phyloP scores from a whole-genome alignment of 441 rosid genomes.

The Gossypium trilobum region DNA sequence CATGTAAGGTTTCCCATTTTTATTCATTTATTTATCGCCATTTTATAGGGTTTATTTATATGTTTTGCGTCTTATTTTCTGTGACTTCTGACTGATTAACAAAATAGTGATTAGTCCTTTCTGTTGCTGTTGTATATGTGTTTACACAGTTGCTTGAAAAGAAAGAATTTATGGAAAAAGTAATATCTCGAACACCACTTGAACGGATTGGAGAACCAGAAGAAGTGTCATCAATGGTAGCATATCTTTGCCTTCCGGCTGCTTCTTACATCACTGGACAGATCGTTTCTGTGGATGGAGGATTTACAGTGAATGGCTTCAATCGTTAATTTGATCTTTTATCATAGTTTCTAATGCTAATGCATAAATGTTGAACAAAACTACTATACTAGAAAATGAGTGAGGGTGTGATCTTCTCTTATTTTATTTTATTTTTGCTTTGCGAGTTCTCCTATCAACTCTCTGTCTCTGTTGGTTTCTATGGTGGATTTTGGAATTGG shows the following conservation, averaged over 20 bases:
- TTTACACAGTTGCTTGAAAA: slow-evolving; percentile 54
- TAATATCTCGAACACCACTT: slow-evolving; percentile 60
- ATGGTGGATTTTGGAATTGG: not conserved
- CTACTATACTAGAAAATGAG: not conserved
- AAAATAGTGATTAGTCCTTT: not conserved
- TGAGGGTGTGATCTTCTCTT: too few relatives aligned
- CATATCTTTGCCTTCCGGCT: slow-evolving; percentile 70
- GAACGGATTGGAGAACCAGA: slow-evolving; percentile 63
- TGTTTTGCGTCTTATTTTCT: not conserved
- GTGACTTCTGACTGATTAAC: not conserved
- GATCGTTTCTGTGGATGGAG: slow-evolving; percentile 70
- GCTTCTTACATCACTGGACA: slow-evolving; percentile 82
- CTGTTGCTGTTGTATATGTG: not conserved
- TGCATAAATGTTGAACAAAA: not conserved
- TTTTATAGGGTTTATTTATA: not conserved
- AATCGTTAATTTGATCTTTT: not conserved
- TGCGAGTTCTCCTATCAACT: too few relatives aligned
- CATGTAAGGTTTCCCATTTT: slow-evolving; percentile 31
- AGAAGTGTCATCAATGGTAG: slow-evolving; percentile 71
- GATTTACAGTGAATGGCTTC: slow-evolving; percentile 55
- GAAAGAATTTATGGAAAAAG: slow-evolving; percentile 33
- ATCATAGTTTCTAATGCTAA: not conserved
- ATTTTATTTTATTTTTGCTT: too few relatives aligned
- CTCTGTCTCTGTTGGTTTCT: not conserved
- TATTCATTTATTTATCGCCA: not conserved